A percentile compares a stretch with the other conserved stretches of the same genome.
These are phyloP conservation scores for Saxophila tyrrhenica DNA, from an alignment of 495 filamentous ascomycete species.

Conservation along the genomic window DNA sequence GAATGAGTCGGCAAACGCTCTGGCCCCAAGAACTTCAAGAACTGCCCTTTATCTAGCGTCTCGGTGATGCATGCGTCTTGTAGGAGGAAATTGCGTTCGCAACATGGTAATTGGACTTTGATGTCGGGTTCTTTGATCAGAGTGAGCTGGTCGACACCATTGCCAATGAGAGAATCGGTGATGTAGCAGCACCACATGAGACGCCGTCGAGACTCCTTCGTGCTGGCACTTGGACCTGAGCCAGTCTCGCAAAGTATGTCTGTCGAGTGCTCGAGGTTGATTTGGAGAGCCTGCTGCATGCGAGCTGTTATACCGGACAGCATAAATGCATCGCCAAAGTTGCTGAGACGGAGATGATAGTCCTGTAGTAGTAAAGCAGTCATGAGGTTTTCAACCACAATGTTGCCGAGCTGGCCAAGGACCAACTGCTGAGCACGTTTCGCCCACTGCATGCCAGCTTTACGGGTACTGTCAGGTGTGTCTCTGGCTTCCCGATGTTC, in stretches of 20 bases:
- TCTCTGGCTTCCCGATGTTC: not conserved
- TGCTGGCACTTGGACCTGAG: not conserved
- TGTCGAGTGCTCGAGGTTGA: conserved; percentile 1
- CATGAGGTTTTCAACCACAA: not conserved
- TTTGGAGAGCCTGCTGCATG: not conserved
- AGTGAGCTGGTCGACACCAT: not conserved
- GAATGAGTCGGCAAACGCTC: not conserved
- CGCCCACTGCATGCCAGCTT: not conserved
- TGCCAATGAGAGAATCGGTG: not conserved
- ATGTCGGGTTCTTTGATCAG: conserved; percentile 1
- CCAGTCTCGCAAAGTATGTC: not conserved
- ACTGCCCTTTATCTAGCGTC: not conserved
- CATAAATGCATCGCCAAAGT: conserved; percentile 1
- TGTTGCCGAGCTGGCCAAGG: not conserved
- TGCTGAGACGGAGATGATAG: not conserved
- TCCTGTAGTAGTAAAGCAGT: not conserved
- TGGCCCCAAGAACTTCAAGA: not conserved
- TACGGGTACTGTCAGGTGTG: not conserved
- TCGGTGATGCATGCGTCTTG: not conserved
- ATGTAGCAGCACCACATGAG: conserved; percentile 2
- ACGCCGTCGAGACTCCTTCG: not conserved
- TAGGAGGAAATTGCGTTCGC: not conserved
- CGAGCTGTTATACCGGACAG: not conserved
- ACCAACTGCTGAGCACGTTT: not conserved
- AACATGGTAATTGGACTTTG: not conserved